Percentiles rank a stretch among this genome's conserved stretches.
phyloP scores from a whole-genome alignment of 108 stramenopile species.

The Licmophora abbreviata region DNA sequence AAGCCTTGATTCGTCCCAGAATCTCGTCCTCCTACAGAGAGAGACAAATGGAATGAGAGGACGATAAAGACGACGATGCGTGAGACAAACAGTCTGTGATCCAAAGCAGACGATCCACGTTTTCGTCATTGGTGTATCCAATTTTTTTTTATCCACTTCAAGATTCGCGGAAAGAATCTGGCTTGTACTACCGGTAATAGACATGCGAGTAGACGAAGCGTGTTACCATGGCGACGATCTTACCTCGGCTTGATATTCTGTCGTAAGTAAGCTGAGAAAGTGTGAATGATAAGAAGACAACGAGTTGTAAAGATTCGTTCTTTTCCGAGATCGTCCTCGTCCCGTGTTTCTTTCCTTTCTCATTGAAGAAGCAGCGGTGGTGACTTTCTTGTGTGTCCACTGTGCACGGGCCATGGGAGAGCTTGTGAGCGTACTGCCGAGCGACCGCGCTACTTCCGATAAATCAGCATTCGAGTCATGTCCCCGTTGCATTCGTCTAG shows the following conservation, averaged over 20 bases:
- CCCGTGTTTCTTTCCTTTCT: constrained; percentile 23
- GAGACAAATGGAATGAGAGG: background rate
- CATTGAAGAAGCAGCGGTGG: background rate
- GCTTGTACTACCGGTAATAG: background rate
- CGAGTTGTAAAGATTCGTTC: constrained; percentile 60
- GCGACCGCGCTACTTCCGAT: background rate
- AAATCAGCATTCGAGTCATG: background rate
- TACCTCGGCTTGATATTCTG: constrained; percentile 71
- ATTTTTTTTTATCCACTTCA: no score
- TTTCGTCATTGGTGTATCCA: constrained; percentile 2
- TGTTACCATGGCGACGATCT: constrained; percentile 11
- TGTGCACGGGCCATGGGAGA: constrained; percentile 49
- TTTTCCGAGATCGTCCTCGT: constrained; percentile 62
- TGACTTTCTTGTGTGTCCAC: constrained; percentile 37
- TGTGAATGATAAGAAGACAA: constrained; percentile 65
- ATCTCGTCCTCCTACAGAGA: constrained; percentile 65
- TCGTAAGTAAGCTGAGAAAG: constrained; percentile 55
- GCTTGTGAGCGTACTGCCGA: constrained; percentile 27
- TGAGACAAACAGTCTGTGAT: background rate
- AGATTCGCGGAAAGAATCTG: background rate
- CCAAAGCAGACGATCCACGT: background rate
- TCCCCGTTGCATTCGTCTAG: constrained; percentile 55
- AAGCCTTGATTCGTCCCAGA: constrained; percentile 53
- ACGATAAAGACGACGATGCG: background rate
- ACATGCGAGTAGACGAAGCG: background rate